phyloP scores from a whole-genome alignment of 371 early-diverging fungal genomes.

The Mucor plumbeus region DNA sequence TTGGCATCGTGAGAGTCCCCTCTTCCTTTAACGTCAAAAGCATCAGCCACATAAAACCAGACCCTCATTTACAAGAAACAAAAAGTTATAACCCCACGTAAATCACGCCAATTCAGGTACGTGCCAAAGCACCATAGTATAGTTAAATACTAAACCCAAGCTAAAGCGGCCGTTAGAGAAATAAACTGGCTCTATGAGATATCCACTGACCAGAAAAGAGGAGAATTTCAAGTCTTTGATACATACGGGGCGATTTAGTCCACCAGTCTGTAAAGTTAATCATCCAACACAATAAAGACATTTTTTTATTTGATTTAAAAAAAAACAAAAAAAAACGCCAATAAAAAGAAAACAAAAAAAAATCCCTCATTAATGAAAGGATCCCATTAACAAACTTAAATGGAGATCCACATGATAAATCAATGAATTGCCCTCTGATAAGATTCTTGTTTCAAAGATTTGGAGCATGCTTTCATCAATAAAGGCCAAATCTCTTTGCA shows the following conservation, averaged over 20 bases:
- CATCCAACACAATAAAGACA: not conserved
- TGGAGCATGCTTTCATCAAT: not conserved
- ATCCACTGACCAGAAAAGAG: not conserved
- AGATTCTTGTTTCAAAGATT: slow-evolving; percentile 4
- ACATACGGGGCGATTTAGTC: not conserved
- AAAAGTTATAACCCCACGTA: not conserved
- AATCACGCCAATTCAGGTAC: slow-evolving; percentile 7
- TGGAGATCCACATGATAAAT: not conserved
- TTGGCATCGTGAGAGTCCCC: slow-evolving; percentile 4
- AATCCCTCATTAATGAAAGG: not conserved
- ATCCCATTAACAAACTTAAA: not conserved
- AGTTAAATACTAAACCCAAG: slow-evolving; percentile 8
- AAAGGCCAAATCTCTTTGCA: not conserved
- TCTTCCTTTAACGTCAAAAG: slow-evolving; percentile 1
- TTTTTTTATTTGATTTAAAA: not conserved
- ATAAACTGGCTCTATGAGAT: not conserved
- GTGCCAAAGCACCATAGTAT: slow-evolving; percentile 11
- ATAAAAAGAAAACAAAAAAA: not conserved
- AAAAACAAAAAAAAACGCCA: slow-evolving; percentile 5
- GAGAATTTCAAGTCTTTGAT: not conserved
- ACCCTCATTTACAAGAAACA: not conserved
- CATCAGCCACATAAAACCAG: not conserved
- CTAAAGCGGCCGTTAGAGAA: slow-evolving; percentile 9
- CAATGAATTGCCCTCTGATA: slow-evolving; percentile 6
- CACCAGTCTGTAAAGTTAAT: slow-evolving; percentile 3